These are phyloP conservation scores for Lentinula boryana DNA, from an alignment of 768 basidiomycete species.

Conservation along the genomic window DNA sequence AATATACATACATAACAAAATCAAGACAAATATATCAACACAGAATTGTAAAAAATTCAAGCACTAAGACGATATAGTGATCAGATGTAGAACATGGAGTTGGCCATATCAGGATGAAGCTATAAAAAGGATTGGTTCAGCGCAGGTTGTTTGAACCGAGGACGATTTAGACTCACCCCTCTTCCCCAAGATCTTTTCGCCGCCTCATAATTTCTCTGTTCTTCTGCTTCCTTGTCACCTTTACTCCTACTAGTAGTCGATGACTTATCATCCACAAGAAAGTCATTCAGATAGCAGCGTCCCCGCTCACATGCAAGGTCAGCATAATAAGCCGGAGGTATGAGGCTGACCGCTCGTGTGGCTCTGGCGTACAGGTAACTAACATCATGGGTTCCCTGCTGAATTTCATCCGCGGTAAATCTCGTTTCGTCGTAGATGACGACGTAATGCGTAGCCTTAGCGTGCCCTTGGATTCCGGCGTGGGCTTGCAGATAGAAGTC, in stretches of 20 bases:
- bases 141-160: not conserved
- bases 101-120: constrained; percentile 51
- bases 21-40: not conserved
- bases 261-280: constrained; percentile 50
- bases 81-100: constrained; percentile 76
- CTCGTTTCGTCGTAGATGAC: constrained; percentile 74
- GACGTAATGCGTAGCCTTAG: constrained; percentile 72
- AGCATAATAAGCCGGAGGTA: constrained; percentile 78
- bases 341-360: constrained; percentile 76
- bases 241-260: constrained; percentile 17
- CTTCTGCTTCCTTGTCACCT: constrained; percentile 25
- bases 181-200: constrained; percentile 47
- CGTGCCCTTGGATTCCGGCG: constrained; percentile 65
- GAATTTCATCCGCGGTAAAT: constrained; percentile 65
- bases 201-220: constrained; percentile 26
- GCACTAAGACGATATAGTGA: not conserved
- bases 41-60: too few species aligned
- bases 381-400: constrained; percentile 62
- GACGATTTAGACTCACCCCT: constrained; percentile 32
- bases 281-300: constrained; percentile 68
- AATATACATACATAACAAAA: too few species aligned
- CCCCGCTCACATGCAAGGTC: constrained; percentile 82
- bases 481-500: constrained; percentile 73
- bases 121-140: constrained; percentile 12
- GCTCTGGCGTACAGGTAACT: constrained; percentile 79